Evolutionary conservation across 2,329 filamentous ascomycete species (phyloP), one percentile per base, ranked within the genome.

Genomic region (Penicillium sp.): DNA sequence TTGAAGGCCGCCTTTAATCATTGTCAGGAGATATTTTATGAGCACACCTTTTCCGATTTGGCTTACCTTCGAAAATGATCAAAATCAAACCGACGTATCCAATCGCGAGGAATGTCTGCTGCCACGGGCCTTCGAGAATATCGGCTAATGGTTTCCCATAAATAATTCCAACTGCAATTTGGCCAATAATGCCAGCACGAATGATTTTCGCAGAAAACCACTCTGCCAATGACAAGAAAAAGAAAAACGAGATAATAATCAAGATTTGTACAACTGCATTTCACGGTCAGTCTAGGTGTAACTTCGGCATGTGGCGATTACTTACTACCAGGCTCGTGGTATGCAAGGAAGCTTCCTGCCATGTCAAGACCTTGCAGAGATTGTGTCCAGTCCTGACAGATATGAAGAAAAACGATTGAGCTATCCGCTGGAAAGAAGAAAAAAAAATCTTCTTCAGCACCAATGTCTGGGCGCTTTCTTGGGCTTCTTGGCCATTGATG

Each of bases 31-130:
- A 21, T 9, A 12, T 18, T 21, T 21, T 29, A 48, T 5, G 6
- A 29, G 47, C 46, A 52, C 58, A 51, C 44, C 52, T 33, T 51
- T 47, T 12, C 7, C 13, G 5, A 29, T 43, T n/a, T 15, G 31
- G 31, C 49, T 24, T 34, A 68, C 68, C 67, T 57, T 80, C 75
- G 51, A 80, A 79, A 38, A 80, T 79, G 51, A 80, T 78, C 36
- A 80, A 61, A 42, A 80, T 75, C 42, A 79, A 61, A 1, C 78
- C 77, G 16, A 80, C 64, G 58, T 80, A 80, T 18, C 78, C 77
- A 21, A 80, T 56, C 2, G 69, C 70, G 4, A 79, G 63, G 50
- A 79, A 79, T 0, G 76, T 77, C 42, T 76, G 63, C 55, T 79
- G 75, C 76, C 75, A 78, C 21, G 69, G 56, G 5, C 61, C 34